Conservation (phyloP, 257 asterid genomes). For the Fraxinus quadrangulata region DNA sequence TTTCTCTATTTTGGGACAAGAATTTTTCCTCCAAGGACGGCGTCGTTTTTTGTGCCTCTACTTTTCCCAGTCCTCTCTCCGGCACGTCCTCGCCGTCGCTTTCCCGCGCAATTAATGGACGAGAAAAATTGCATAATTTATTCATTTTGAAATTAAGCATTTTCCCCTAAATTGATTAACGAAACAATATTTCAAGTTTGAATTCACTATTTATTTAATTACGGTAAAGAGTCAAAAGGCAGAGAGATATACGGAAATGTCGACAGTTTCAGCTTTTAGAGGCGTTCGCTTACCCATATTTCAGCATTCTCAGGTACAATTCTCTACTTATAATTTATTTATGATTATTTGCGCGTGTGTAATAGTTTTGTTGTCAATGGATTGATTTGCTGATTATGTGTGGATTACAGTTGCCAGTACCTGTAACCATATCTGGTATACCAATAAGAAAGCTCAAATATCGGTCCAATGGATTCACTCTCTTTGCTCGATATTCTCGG, state of each 20-base stretch:
- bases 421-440: slow-evolving; percentile 30
- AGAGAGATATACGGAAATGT: slow-evolving; percentile 38
- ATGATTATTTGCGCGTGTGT: neutral
- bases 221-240: neutral
- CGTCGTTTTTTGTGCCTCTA: slow-evolving; percentile 1
- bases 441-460: slow-evolving; percentile 37
- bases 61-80: neutral
- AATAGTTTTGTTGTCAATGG: neutral
- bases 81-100: neutral
- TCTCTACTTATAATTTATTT: neutral
- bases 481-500: slow-evolving; percentile 72
- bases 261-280: slow-evolving; percentile 58
- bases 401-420: slow-evolving; percentile 50
- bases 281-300: slow-evolving; percentile 51
- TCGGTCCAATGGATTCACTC: slow-evolving; percentile 30
- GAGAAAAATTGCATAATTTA: neutral
- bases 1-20: slow-evolving; percentile 15
- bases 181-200: neutral
- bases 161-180: neutral
- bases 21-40: slow-evolving; percentile 22
- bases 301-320: slow-evolving; percentile 48
- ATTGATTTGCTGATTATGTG: slow-evolving; percentile 9
- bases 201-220: neutral
- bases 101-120: slow-evolving; percentile 4
- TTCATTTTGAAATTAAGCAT: neutral